A percentile compares a stretch with the other conserved stretches of the same genome.
Conservation (phyloP, 495 filamentous ascomycete genomes). For the Aspergillus sclerotiicarbonarius region DNA sequence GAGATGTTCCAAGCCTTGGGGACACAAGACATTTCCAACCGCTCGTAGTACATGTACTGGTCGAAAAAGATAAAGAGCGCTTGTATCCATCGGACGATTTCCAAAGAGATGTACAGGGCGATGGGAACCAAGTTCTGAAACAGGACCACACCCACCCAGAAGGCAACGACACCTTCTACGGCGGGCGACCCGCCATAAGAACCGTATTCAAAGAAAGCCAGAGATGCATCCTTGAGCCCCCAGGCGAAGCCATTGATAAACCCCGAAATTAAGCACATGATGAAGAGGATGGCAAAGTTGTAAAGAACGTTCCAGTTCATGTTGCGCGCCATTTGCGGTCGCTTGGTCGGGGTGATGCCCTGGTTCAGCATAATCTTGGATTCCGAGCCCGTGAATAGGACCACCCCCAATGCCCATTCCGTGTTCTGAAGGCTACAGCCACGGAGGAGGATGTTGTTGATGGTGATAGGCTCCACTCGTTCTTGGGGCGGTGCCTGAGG, state of each 20-base stretch:
- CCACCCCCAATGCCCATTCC: constrained; percentile 88
- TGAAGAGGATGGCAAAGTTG: constrained; percentile 85
- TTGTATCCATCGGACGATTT: constrained; percentile 89
- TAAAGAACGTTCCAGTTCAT: constrained; percentile 95
- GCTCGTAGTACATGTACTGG: constrained; percentile 88
- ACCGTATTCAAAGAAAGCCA: constrained; percentile 83
- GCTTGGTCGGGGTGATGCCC: constrained; percentile 89
- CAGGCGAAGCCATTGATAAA: constrained; percentile 81
- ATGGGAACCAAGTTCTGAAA: constrained; percentile 98
- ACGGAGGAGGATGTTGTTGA: constrained; percentile 89
- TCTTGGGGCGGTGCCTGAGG: constrained; percentile 55
- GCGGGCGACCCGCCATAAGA: constrained; percentile 72
- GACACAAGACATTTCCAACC: constrained; percentile 85
- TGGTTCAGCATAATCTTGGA: constrained; percentile 99
- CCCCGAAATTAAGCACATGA: constrained; percentile 82
- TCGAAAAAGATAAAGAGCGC: constrained; percentile 97
- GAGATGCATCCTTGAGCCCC: constrained; percentile 66
- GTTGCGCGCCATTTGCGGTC: constrained; percentile 81
- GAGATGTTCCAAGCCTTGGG: constrained; percentile 99
- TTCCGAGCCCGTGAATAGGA: constrained; percentile 89
- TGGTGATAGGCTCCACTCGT: constrained; percentile 86
- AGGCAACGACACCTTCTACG: constrained; percentile 86
- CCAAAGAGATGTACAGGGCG: constrained; percentile 91
- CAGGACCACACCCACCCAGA: constrained; percentile 86
- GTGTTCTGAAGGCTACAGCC: constrained; percentile 91